Evolutionary conservation across 1,284 basidiomycete species (phyloP).

Genomic region (Boletellus deceptivus): DNA sequence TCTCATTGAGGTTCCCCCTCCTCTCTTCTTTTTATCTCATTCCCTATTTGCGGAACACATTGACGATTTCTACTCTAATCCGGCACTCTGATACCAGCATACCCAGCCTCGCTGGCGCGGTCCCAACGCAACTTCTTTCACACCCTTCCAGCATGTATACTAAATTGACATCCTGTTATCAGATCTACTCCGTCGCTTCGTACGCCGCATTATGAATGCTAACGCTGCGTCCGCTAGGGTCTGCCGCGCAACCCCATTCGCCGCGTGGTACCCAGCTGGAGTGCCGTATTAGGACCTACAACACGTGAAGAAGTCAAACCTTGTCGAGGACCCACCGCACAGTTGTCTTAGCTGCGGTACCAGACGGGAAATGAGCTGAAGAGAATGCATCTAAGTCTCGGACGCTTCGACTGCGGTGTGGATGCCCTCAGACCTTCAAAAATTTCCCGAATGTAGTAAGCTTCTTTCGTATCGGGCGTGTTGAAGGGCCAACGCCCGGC

Average conservation of each 20-base stretch:
- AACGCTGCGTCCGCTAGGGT: slow-evolving; percentile 95
- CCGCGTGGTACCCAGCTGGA: slow-evolving; percentile 86
- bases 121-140: slow-evolving; percentile 11
- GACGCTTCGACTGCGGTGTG: slow-evolving; percentile 18
- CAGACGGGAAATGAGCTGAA: slow-evolving; percentile 75
- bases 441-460: slow-evolving; percentile 91
- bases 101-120: slow-evolving; percentile 22
- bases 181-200: slow-evolving; percentile 23
- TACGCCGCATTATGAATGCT: slow-evolving; percentile 96
- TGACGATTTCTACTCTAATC: slow-evolving; percentile 32
- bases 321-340: slow-evolving; percentile 62
- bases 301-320: slow-evolving; percentile 17
- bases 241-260: slow-evolving; percentile 95
- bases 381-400: slow-evolving; percentile 5
- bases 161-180: slow-evolving; percentile 14
- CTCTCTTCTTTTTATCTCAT: slow-evolving; percentile 31
- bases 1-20: slow-evolving; percentile 28
- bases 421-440: slow-evolving; percentile 73
- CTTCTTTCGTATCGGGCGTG: slow-evolving; percentile 97
- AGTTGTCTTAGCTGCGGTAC: slow-evolving; percentile 89
- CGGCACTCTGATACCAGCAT: slow-evolving; percentile 27
- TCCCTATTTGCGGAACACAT: slow-evolving; percentile 38
- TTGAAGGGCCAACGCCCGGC: slow-evolving; percentile 77
- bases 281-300: slow-evolving; percentile 7
- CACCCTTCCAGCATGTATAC: slow-evolving; percentile 21